phyloP scores from a whole-genome alignment of 176 grass and related monocot genomes.

The Avena insularis region DNA sequence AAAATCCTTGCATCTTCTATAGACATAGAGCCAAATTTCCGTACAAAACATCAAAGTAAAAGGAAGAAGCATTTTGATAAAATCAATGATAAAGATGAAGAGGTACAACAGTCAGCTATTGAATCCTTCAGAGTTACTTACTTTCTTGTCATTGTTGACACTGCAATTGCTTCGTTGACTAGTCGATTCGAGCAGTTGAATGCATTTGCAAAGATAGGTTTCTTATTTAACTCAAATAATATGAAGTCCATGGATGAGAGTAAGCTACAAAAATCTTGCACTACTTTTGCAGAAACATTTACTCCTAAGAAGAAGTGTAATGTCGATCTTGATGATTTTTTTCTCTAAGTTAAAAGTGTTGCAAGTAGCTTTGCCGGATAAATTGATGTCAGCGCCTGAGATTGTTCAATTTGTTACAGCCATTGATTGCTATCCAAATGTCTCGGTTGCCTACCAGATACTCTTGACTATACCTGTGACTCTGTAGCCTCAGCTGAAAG shows the following conservation, averaged over 20 bases:
- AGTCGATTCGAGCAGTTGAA: neutral
- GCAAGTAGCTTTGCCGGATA: too few species aligned
- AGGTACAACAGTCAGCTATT: neutral
- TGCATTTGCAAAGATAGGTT: neutral
- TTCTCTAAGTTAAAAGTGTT: too few species aligned
- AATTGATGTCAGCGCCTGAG: too few species aligned
- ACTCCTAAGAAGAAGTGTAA: neutral
- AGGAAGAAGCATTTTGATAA: neutral
- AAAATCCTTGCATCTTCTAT: too few species aligned
- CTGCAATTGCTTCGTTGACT: constrained; percentile 5
- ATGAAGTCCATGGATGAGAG: neutral
- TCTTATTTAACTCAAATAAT: neutral
- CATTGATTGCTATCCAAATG: too few species aligned
- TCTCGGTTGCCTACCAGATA: too few species aligned
- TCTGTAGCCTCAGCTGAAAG: too few species aligned
- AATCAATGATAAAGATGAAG: neutral
- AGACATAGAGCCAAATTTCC: neutral
- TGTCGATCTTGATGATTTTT: neutral
- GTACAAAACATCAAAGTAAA: neutral
- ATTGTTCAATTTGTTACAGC: too few species aligned
- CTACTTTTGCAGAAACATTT: neutral
- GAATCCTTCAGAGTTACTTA: neutral
- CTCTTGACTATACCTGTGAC: too few species aligned
- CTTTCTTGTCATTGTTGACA: neutral
- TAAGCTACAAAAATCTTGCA: neutral